Base-by-base conservation (phyloP, 257 asterid species). In the Solanum raphanifolium region DNA sequence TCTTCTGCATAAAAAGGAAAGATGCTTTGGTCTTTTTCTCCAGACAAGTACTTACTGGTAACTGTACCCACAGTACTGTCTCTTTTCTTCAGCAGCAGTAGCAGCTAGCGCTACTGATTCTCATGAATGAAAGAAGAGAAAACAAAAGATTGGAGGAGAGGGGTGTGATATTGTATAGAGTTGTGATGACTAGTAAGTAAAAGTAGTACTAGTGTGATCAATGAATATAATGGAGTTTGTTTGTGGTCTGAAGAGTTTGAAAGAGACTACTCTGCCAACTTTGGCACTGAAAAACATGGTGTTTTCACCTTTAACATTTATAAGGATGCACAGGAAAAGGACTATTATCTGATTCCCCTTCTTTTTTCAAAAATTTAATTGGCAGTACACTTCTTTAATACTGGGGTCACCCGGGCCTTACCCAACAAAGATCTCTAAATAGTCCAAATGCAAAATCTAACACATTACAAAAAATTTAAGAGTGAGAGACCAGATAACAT, bases 231-330 rank as follows among this genome's bases (percentile, higher is more conserved):
- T 89, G 93, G 89, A 88, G 90, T 90, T 91, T 91, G 93, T 91
- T 89, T 94, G 91, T 92, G 91, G 91, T 91, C 93, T 85, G 90
- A 55, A 71, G 76, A 84, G 87, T 87, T 87, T 94, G 98, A 96
- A 92, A 93, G 93, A 31, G 99, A 96, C 98, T 91, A 90, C 83
- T 88, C 96, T 82, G 72, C 87, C 86, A 91, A 94, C 93, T 91
- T 85, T 93, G 98, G 98, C 99, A 96, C 99, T 96, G 99, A 96
- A 96, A 96, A 96, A 88, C 98, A 96, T 96, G 98, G 87, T 87
- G 85, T 86, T 89, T 91, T 87, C 75, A 5, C 91, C 88, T 87
- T 92, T 88, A 36, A 92, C 95, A 93, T 95, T 91, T 92, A 92
- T 92, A 91, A 87, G 91, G 73, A 60, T 87, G 74, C 95, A 93